These are phyloP conservation scores for Fusarium metavorans DNA, from an alignment of 2,329 filamentous ascomycete species.

Conservation along the genomic window DNA sequence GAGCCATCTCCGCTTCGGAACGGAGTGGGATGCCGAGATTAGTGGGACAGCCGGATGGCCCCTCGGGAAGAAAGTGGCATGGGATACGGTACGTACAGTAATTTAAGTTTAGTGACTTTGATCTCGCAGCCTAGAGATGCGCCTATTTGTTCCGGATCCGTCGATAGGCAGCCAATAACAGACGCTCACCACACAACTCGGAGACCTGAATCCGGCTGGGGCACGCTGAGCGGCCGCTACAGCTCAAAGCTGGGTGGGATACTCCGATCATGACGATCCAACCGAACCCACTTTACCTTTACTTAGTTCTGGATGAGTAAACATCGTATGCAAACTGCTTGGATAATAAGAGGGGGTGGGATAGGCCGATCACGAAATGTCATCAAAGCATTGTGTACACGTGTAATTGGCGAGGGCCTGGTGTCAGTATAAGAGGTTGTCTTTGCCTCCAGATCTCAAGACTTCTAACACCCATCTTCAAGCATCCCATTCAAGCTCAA, in stretches of 20 bases:
- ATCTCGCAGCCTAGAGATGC: neutral
- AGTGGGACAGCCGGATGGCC: neutral
- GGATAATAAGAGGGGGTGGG: constrained; percentile 7
- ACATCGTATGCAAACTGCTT: neutral
- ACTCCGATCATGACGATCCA: neutral
- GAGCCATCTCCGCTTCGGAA: neutral
- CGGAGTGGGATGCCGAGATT: neutral
- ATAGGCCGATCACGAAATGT: constrained; percentile 10
- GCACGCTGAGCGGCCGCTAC: neutral
- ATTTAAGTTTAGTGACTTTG: neutral
- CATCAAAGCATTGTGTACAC: neutral
- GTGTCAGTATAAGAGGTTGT: neutral
- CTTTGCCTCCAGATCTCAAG: neutral
- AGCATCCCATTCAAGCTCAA: neutral
- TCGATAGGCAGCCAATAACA: neutral
- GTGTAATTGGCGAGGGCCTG: neutral
- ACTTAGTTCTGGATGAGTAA: neutral
- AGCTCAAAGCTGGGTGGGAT: neutral
- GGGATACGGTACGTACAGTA: neutral
- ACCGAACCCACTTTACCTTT: neutral
- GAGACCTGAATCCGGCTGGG: neutral
- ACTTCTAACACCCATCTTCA: neutral
- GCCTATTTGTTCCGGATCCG: neutral
- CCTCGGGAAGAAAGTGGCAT: neutral
- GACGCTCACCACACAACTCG: neutral